Conservation (phyloP, 495 filamentous ascomycete genomes). For the Penicillium mononematosum region DNA sequence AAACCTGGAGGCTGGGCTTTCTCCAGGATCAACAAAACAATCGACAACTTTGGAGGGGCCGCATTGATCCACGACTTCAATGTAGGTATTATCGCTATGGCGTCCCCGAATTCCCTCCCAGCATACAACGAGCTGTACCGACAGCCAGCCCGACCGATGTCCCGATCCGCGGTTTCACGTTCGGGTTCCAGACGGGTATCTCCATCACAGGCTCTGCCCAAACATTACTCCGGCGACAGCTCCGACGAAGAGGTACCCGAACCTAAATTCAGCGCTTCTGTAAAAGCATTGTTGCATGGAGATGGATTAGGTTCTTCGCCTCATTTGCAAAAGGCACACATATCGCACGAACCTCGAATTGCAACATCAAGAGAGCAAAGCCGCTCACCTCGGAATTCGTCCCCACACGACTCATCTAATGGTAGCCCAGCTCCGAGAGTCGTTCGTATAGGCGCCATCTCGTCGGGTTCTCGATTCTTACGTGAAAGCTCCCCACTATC, state of each 20-base stretch:
- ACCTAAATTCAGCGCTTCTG: slow-evolving; percentile 76
- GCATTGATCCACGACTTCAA: slow-evolving; percentile 36
- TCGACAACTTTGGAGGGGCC: slow-evolving; percentile 26
- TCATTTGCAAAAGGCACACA: slow-evolving; percentile 43
- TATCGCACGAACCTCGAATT: slow-evolving; percentile 28
- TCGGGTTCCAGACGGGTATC: slow-evolving; percentile 43
- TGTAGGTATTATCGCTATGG: slow-evolving; percentile 37
- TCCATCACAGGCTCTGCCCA: slow-evolving; percentile 31
- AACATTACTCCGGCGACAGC: slow-evolving; percentile 60
- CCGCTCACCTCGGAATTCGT: slow-evolving; percentile 39
- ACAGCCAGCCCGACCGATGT: slow-evolving; percentile 40
- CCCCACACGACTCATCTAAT: slow-evolving; percentile 41
- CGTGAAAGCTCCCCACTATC: slow-evolving; percentile 38
- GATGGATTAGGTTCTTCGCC: slow-evolving; percentile 57
- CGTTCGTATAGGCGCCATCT: slow-evolving; percentile 57
- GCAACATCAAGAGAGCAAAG: slow-evolving; percentile 35
- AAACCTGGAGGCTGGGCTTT: slow-evolving; percentile 25
- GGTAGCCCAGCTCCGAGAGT: slow-evolving; percentile 51
- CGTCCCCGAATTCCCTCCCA: slow-evolving; percentile 40
- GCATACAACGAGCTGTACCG: slow-evolving; percentile 39
- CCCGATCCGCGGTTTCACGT: slow-evolving; percentile 44
- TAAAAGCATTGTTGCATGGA: slow-evolving; percentile 71
- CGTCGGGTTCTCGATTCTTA: slow-evolving; percentile 34
- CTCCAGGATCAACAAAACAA: slow-evolving; percentile 31
- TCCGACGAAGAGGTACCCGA: slow-evolving; percentile 73